phyloP scores from a whole-genome alignment of 768 basidiomycete genomes.

The Podaxis rugospora region DNA sequence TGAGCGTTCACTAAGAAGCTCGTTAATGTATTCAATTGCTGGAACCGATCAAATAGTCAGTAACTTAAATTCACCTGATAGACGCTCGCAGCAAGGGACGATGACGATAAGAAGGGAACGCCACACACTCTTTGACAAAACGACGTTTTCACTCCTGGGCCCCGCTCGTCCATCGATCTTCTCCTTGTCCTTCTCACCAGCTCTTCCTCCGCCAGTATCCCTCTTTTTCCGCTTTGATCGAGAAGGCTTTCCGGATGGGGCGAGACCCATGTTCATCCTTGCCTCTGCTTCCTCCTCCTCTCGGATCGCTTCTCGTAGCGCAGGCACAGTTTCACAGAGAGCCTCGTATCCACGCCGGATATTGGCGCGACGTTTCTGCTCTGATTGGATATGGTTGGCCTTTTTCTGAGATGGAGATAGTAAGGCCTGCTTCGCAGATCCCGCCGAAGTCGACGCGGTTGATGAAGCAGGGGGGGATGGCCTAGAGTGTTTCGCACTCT shows the following conservation, averaged over 20 bases:
- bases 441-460: neutral
- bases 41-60: conserved; percentile 5
- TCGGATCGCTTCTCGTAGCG: conserved; percentile 74
- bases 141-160: conserved; percentile 87
- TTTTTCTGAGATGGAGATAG: conserved; percentile 86
- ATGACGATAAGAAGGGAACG: neutral
- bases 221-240: conserved; percentile 38
- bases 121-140: conserved; percentile 78
- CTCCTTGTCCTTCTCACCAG: conserved; percentile 46
- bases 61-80: conserved; percentile 2
- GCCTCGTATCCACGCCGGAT: conserved; percentile 88
- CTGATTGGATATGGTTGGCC: conserved; percentile 89
- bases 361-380: conserved; percentile 91
- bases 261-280: conserved; percentile 9
- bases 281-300: conserved; percentile 59
- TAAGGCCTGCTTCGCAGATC: conserved; percentile 26
- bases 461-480: conserved; percentile 8
- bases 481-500: neutral
- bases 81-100: conserved; percentile 5
- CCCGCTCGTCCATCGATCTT: conserved; percentile 82
- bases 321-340: conserved; percentile 78
- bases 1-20: conserved; percentile 57
- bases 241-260: conserved; percentile 14
- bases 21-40: conserved; percentile 87
- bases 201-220: conserved; percentile 21